Evolutionary conservation across 371 early-diverging fungal genomes (phyloP), one percentile per base, ranked within the genome.

Genomic region (Parasitella parasitica): DNA sequence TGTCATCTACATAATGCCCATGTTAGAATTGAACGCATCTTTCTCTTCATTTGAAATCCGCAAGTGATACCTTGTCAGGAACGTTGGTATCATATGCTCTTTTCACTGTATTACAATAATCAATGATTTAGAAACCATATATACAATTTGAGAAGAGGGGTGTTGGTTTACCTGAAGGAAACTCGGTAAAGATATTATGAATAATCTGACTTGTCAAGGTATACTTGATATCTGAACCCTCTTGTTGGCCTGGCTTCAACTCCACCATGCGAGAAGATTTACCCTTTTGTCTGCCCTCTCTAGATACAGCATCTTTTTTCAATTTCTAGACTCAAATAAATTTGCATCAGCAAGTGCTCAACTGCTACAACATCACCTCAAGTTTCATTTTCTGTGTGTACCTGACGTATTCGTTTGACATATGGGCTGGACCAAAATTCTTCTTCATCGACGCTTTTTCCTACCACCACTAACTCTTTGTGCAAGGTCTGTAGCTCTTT

Each of bases 401-500:
- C 69, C 63, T 75, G 73, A 53, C 76, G 68, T 55, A 75, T 74
- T 35, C 68, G 67, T 16, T 75, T 73, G 27, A 90, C 88, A 70
- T 89, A 83, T 12, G 93, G 83, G 57, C 86, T 87, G 54, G 88
- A 85, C 97, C 97, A 96, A 65, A 96, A 96, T 63, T 95, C 97
- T 60, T 94, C 94, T 69, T 96, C 97, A 8, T 83, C 74, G 0
- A 96, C 82, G 37, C 82, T 83, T 30, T 66, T 78, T 7, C 89
- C 90, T 0, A 80, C 70, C 24, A 94, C 73, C 4, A 95, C 96
- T 36, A 96, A 72, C n/a, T 89, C 92, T 62, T 77, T 81, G 73
- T 94, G 94, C 22, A 94, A 74, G 24, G 77, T 80, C 16, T 86
- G 83, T 6, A 94, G 74, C 5, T 91, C 93, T 66, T 76, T 68